A percentile compares a stretch with the other conserved stretches of the same genome.
phyloP scores from a whole-genome alignment of 1,139 yeast genomes.

The Sugiyamaella castrensis region DNA sequence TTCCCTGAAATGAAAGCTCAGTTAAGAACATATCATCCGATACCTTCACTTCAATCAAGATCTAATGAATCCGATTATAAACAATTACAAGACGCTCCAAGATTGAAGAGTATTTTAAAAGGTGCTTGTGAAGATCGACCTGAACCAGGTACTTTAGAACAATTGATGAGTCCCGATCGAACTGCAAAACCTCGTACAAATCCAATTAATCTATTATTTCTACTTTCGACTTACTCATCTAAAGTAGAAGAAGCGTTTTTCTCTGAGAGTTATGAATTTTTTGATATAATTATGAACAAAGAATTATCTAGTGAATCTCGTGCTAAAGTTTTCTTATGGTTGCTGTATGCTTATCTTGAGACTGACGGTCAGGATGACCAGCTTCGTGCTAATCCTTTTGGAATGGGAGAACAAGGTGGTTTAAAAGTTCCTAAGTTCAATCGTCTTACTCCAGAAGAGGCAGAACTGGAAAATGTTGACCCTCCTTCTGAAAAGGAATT shows the following conservation, averaged over 20 bases:
- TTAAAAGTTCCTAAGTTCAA: constrained; percentile 46
- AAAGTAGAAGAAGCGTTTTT: constrained; percentile 46
- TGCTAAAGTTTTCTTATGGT: constrained; percentile 76
- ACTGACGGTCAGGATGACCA: constrained; percentile 58
- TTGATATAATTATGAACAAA: constrained; percentile 62
- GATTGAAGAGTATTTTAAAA: constrained; percentile 83
- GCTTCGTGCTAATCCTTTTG: constrained; percentile 63
- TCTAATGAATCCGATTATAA: constrained; percentile 54
- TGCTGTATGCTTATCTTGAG: constrained; percentile 75
- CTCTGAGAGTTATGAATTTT: constrained; percentile 44
- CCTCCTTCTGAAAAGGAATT: constrained; percentile 66
- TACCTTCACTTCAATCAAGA: constrained; percentile 80
- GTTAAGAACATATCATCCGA: constrained; percentile 85
- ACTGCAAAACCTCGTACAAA: constrained; percentile 49
- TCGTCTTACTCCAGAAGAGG: constrained; percentile 43
- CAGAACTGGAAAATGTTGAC: constrained; percentile 57
- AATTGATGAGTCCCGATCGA: constrained; percentile 37
- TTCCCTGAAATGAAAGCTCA: constrained; percentile 97
- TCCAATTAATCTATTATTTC: constrained; percentile 70
- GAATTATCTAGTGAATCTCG: constrained; percentile 55
- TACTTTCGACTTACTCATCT: constrained; percentile 63
- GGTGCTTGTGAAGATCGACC: constrained; percentile 64
- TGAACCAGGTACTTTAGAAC: constrained; percentile 52
- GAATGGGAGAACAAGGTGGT: constrained; percentile 39
- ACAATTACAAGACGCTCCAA: constrained; percentile 91